These are phyloP conservation scores for Pneumocystis canis DNA, from an alignment of 1,139 yeast genomes.

Conservation along the genomic window DNA sequence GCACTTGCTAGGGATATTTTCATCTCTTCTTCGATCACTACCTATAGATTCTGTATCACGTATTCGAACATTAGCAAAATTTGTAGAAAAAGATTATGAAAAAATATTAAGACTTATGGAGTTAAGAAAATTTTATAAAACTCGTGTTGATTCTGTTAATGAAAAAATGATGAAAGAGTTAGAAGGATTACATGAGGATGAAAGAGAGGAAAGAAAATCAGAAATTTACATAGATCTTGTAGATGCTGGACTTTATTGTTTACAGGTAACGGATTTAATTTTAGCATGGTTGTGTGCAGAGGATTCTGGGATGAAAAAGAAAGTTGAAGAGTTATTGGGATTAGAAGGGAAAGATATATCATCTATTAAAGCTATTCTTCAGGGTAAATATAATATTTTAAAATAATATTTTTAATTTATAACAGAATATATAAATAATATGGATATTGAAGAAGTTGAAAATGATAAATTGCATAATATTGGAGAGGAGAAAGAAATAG, in stretches of 20 bases:
- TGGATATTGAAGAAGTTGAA: not conserved
- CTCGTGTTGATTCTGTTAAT: constrained; percentile 9
- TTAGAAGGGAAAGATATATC: not conserved
- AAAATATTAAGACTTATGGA: constrained; percentile 15
- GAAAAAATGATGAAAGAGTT: constrained; percentile 5
- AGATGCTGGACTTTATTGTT: constrained; percentile 20
- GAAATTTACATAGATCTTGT: constrained; percentile 17
- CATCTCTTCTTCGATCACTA: constrained; percentile 21
- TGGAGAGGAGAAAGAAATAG: not conserved
- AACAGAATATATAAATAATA: constrained; percentile 1
- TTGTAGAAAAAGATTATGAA: constrained; percentile 19
- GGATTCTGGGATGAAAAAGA: constrained; percentile 10
- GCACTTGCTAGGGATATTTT: constrained; percentile 18
- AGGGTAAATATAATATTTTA: not conserved
- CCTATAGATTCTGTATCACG: constrained; percentile 22
- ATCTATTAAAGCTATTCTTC: not conserved
- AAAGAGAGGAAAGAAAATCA: constrained; percentile 15
- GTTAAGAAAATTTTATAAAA: constrained; percentile 7
- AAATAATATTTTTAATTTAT: not conserved
- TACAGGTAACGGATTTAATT: constrained; percentile 18
- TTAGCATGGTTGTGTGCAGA: constrained; percentile 24
- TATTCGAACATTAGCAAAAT: constrained; percentile 20
- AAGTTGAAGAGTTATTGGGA: not conserved
- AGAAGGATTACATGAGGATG: constrained; percentile 12
- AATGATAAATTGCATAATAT: not conserved